A percentile compares a stretch with the other conserved stretches of the same genome.
phyloP scores from a whole-genome alignment of 495 filamentous ascomycete genomes.

The Chaetomidium leptoderma region DNA sequence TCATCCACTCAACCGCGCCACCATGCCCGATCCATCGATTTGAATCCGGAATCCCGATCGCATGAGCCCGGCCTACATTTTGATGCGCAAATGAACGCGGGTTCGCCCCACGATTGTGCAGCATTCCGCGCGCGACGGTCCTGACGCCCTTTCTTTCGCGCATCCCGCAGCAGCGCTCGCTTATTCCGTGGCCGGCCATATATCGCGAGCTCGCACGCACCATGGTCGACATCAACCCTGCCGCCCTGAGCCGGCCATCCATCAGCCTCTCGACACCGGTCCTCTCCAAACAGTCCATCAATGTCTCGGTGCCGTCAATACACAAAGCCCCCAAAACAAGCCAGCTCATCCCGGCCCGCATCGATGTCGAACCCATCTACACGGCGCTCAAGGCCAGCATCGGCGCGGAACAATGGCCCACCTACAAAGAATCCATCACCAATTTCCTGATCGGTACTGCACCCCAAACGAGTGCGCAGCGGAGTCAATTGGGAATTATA shows the following conservation, averaged over 20 bases:
- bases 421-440: slow-evolving; percentile 79
- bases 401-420: slow-evolving; percentile 73
- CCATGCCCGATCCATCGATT: slow-evolving; percentile 39
- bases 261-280: slow-evolving; percentile 60
- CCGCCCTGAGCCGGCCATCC: slow-evolving; percentile 66
- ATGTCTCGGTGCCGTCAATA: slow-evolving; percentile 51
- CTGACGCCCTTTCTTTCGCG: slow-evolving; percentile 21
- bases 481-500: slow-evolving; percentile 7
- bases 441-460: slow-evolving; percentile 69
- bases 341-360: slow-evolving; percentile 63
- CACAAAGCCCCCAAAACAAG: slow-evolving; percentile 62
- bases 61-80: slow-evolving; percentile 31
- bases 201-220: slow-evolving; percentile 16
- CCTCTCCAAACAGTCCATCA: slow-evolving; percentile 57
- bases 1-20: slow-evolving; percentile 31
- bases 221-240: slow-evolving; percentile 84
- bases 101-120: slow-evolving; percentile 43
- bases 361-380: slow-evolving; percentile 88
- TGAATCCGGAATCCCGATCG: slow-evolving; percentile 35
- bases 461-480: neutral
- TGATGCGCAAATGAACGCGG: slow-evolving; percentile 35
- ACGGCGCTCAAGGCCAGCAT: slow-evolving; percentile 76
- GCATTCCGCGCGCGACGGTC: slow-evolving; percentile 42
- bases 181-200: slow-evolving; percentile 6
- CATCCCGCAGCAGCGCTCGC: slow-evolving; percentile 15